A percentile compares a stretch with the other conserved stretches of the same genome.
These are phyloP conservation scores for Fragaria nilgerrensis DNA, from an alignment of 306 rosid genomes.

Conservation along the genomic window DNA sequence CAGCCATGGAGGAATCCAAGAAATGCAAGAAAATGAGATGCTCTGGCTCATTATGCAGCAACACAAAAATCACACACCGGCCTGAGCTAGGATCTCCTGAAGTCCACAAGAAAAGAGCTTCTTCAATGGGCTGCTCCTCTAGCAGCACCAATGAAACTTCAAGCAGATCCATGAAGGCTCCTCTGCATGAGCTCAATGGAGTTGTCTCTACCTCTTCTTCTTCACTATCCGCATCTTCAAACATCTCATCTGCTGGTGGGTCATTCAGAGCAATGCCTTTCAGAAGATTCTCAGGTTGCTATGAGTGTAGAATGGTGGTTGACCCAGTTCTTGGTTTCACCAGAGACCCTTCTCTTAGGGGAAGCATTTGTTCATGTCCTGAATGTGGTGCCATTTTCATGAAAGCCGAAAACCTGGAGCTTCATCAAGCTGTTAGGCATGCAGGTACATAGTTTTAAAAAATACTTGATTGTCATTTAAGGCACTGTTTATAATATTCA, in stretches of 20 bases:
- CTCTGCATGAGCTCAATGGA: slow-evolving; percentile 60
- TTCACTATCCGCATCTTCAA: slow-evolving; percentile 57
- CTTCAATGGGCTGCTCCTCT: slow-evolving; percentile 47
- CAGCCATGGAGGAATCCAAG: slow-evolving; percentile 56
- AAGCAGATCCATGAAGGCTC: slow-evolving; percentile 70
- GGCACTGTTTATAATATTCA: background rate
- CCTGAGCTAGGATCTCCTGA: slow-evolving; percentile 65
- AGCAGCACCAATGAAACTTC: slow-evolving; percentile 47
- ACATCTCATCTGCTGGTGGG: slow-evolving; percentile 48
- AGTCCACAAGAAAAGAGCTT: slow-evolving; percentile 57
- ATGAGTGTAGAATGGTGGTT: slow-evolving; percentile 95
- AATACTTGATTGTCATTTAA: background rate
- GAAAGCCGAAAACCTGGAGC: slow-evolving; percentile 81
- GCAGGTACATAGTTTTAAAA: slow-evolving; percentile 55
- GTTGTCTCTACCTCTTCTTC: slow-evolving; percentile 56
- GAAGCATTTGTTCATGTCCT: slow-evolving; percentile 78
- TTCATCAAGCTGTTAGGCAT: slow-evolving; percentile 78
- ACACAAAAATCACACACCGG: slow-evolving; percentile 74
- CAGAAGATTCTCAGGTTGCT: slow-evolving; percentile 88
- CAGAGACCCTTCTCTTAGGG: slow-evolving; percentile 80
- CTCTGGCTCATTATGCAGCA: slow-evolving; percentile 81
- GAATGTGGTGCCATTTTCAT: slow-evolving; percentile 85
- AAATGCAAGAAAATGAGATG: slow-evolving; percentile 91
- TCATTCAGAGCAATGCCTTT: slow-evolving; percentile 87
- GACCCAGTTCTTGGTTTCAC: slow-evolving; percentile 85